Base-by-base conservation (phyloP, 164 flowering plant genomes). In the Houttuynia cordata region DNA sequence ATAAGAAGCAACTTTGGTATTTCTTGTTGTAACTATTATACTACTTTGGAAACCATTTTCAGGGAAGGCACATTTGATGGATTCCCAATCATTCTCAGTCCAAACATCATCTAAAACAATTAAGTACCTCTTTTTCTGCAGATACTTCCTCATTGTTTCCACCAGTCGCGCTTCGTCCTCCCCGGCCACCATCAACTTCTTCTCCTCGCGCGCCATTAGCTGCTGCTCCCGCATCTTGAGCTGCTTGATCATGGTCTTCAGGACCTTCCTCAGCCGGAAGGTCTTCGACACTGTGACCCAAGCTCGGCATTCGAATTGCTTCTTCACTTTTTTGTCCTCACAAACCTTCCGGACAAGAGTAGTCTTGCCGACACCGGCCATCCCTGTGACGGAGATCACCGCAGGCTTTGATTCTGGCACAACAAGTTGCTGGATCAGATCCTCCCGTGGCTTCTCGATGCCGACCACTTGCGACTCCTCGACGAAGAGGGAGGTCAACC, bases 361-460 rank as follows among this genome's bases (percentile, higher is more conserved):
- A 8, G 49, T 42, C 49, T 42, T 42, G 49, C 49, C 49, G 12
- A 42, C 49, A 8, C 49, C 49, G 14, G 49, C 49, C 49, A 42
- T 42, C 12, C 49, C 49, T 8, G 49, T 42, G 17, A 42, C 49
- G 4, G 49, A 42, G 49, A 83, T 49, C 82, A 83, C 7, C 37
- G 37, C 37, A 30, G 37, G 37, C 37, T 30, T 30, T 30, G 37
- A 30, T 30, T 30, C 37, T 6, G 2, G 37, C 78, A 84, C 60
- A 50, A 67, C 54, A 82, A 83, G 53, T 78, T 12, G 49, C 17
- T 8, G 49, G 85, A 42, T 14, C 1, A 42, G 49, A 12, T 42
- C 49, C 49, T 42, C 49, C 17, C 49, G 12, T 1, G 12, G 49
- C 7, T 42, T 42, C 14, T 42, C 49, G 49, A 42, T 42, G 49